Evolutionary conservation across 1,284 basidiomycete genomes (phyloP).

Genomic region (Stygiomarasmius scandens): DNA sequence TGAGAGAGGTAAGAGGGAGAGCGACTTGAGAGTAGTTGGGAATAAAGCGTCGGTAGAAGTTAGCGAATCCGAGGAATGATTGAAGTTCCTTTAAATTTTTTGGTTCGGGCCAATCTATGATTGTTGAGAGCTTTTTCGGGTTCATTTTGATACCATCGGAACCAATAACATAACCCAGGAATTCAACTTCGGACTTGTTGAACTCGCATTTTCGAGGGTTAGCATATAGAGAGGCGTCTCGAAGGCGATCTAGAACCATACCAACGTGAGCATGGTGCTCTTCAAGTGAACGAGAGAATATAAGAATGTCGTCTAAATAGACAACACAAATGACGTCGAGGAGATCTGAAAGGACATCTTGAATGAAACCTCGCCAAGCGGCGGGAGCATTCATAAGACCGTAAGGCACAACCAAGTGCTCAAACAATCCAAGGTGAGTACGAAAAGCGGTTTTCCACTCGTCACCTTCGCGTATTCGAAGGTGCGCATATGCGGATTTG

Average conservation of each 20-base stretch:
- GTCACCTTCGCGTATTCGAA: slow-evolving; percentile 1
- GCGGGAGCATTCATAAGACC: slow-evolving; percentile 1
- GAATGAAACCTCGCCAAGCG: slow-evolving; percentile 34
- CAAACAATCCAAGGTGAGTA: slow-evolving; percentile 2
- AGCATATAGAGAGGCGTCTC: slow-evolving; percentile 31
- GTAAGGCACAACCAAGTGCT: background rate
- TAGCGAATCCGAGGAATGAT: slow-evolving; percentile 33
- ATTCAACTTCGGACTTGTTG: slow-evolving; percentile 31
- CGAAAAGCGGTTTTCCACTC: slow-evolving; percentile 6
- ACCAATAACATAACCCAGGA: slow-evolving; percentile 41
- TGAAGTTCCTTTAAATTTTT: slow-evolving; percentile 24
- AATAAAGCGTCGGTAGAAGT: slow-evolving; percentile 43
- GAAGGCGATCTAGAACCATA: slow-evolving; percentile 24
- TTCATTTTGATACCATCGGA: slow-evolving; percentile 32
- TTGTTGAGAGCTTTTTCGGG: slow-evolving; percentile 37
- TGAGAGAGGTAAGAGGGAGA: slow-evolving; percentile 16
- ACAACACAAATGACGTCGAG: slow-evolving; percentile 35
- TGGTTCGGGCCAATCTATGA: slow-evolving; percentile 24
- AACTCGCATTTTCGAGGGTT: slow-evolving; percentile 44
- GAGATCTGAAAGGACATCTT: slow-evolving; percentile 40
- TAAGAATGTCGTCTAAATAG: slow-evolving; percentile 37
- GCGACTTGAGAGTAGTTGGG: slow-evolving; percentile 26
- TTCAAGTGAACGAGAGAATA: slow-evolving; percentile 19
- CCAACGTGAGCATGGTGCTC: slow-evolving; percentile 23
- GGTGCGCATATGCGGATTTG: slow-evolving; percentile 3